Evolutionary conservation across 2,329 filamentous ascomycete genomes (phyloP), one percentile per base, ranked within the genome.

Genomic region (Colletotrichum echinochloae): DNA sequence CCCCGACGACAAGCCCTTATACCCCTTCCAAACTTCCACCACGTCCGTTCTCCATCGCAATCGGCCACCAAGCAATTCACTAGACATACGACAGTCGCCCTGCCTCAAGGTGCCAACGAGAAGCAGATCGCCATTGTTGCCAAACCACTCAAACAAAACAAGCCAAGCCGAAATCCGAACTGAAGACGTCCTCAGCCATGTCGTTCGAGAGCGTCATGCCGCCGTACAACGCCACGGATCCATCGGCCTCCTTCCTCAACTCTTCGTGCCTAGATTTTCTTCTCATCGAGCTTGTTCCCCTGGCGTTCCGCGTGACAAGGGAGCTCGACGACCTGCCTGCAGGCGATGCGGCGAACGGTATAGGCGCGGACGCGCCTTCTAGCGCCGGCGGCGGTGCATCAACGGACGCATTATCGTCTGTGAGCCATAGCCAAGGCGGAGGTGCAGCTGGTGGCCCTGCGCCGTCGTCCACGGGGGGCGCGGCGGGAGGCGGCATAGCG

Each of bases 201-300:
- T 93, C 92, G 63, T 92, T 94, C 83, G 92, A 94, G 74, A 82
- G 89, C 54, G 87, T 91, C 55, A 84, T 90, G 77, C 90, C 91
- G 2, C 89, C 90, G 18, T 91, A 89, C 84, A 92, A 91, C 81
- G 85, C 90, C 75, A 88, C 87, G 74, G 94, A 97, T 81, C 92
- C 93, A 46, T 86, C 86, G 70, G 92, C 92, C 69, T 89, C 90
- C 71, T 93, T 95, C 83, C 87, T 98, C 76, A 92, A 89, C 83
- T 90, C 92, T 67, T 96, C 95, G 57, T 94, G 93, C 79, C 90
- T 99, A 76, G 96, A 99, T 82, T 92, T 99, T 76, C 89, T 99
- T 66, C 89, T 99, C 76, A 98, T 98, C 79, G 96, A 99, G 84
- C 89, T 99, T 65, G 96, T 99, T 20, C 96, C 96, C 48, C 92